Conservation (phyloP, 805 yeast genomes). For the Jamesozyma gamospora region DNA sequence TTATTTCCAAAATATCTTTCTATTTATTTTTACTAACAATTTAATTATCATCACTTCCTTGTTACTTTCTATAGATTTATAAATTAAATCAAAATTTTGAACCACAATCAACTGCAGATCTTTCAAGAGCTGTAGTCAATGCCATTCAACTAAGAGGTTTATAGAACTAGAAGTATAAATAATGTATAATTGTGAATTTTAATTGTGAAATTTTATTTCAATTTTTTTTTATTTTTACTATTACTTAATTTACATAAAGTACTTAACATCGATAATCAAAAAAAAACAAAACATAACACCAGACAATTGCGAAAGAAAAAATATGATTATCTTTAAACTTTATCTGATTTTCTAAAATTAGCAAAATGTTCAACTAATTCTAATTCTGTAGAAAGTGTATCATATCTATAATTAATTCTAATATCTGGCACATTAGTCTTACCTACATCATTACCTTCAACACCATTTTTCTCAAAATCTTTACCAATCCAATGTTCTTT, state of each 20-base stretch:
- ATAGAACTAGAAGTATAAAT: neutral
- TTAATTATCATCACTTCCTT: neutral
- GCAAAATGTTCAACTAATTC: slow-evolving; percentile 58
- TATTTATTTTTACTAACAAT: neutral
- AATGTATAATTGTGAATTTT: too few relatives aligned
- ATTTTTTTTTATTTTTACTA: neutral
- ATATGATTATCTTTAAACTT: neutral
- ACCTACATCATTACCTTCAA: slow-evolving; percentile 79
- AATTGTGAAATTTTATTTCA: too few relatives aligned
- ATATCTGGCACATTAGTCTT: slow-evolving; percentile 93
- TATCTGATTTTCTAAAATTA: slow-evolving; percentile 9
- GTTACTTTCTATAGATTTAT: slow-evolving; percentile 16
- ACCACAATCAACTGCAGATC: slow-evolving; percentile 13
- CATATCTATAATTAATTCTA: slow-evolving; percentile 73
- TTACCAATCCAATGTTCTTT: slow-evolving; percentile 91
- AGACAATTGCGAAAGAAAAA: too few relatives aligned
- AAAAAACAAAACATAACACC: too few relatives aligned
- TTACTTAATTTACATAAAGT: too few relatives aligned
- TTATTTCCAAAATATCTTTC: neutral
- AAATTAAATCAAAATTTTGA: slow-evolving; percentile 18
- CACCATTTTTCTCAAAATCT: slow-evolving; percentile 46
- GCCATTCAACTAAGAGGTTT: slow-evolving; percentile 42
- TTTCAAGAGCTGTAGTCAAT: slow-evolving; percentile 38
- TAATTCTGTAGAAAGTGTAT: slow-evolving; percentile 62
- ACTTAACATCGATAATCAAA: too few relatives aligned